Conservation (phyloP, 306 rosid genomes). For the Erythrophleum fordii region DNA sequence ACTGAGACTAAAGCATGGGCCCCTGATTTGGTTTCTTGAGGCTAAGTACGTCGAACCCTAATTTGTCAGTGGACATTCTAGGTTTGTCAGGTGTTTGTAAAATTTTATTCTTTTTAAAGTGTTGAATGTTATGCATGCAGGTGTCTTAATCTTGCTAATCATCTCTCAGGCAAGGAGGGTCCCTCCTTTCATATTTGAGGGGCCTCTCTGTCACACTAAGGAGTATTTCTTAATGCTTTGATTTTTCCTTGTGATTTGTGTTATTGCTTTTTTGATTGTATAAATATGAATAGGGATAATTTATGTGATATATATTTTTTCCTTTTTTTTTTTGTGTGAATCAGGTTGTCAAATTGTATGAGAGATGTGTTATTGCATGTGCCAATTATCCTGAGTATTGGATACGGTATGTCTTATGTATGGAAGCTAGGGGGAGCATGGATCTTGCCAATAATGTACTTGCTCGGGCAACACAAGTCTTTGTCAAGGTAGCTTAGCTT, state of each 20-base stretch:
- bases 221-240: slow-evolving; percentile 87
- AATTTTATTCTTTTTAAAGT: slow-evolving; percentile 69
- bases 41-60: slow-evolving; percentile 98
- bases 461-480: slow-evolving; percentile 93
- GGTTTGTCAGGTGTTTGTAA: slow-evolving; percentile 87
- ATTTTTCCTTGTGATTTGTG: slow-evolving; percentile 57
- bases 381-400: slow-evolving; percentile 97
- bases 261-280: slow-evolving; percentile 42
- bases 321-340: slow-evolving; percentile 35
- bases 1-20: slow-evolving; percentile 99
- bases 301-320: background rate
- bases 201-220: slow-evolving; percentile 92
- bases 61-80: slow-evolving; percentile 80
- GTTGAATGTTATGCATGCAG: slow-evolving; percentile 98
- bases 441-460: slow-evolving; percentile 91
- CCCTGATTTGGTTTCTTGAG: slow-evolving; percentile 95
- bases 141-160: slow-evolving; percentile 91
- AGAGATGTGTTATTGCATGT: slow-evolving; percentile 93
- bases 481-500: slow-evolving; percentile 82
- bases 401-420: slow-evolving; percentile 83
- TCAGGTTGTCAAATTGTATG: slow-evolving; percentile 93
- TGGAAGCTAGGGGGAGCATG: slow-evolving; percentile 74
- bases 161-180: slow-evolving; percentile 97
- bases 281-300: background rate
- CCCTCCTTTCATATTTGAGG: slow-evolving; percentile 94